phyloP scores from a whole-genome alignment of 2,329 filamentous ascomycete genomes.

The Trichoderma citrinoviride region DNA sequence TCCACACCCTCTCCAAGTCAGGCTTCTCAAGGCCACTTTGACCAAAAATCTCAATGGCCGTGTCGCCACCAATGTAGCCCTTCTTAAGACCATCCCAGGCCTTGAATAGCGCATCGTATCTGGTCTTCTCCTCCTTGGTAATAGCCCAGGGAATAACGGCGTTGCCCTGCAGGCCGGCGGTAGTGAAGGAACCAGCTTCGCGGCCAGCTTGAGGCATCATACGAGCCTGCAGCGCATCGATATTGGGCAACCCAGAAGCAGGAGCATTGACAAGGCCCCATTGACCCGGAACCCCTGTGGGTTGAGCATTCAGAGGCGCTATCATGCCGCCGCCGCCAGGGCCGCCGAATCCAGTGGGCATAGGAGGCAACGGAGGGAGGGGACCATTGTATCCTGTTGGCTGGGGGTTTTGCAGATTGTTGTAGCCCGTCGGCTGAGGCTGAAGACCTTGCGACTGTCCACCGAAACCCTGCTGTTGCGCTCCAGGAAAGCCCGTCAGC shows the following conservation, averaged over 20 bases:
- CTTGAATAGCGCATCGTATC: conserved; percentile 91
- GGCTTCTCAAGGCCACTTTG: conserved; percentile 90
- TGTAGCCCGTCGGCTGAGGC: conserved; percentile 68
- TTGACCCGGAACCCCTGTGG: conserved; percentile 87
- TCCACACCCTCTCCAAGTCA: conserved; percentile 92
- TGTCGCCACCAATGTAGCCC: conserved; percentile 86
- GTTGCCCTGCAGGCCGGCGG: conserved; percentile 84
- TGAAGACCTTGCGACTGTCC: conserved; percentile 60
- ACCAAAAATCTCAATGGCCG: conserved; percentile 94
- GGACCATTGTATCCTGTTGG: conserved; percentile 78
- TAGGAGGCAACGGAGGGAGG: conserved; percentile 86
- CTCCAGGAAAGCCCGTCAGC: conserved; percentile 64
- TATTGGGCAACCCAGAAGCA: conserved; percentile 83
- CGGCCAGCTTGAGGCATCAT: conserved; percentile 98
- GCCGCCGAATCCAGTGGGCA: conserved; percentile 58
- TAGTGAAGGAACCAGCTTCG: conserved; percentile 78
- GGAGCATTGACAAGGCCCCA: conserved; percentile 99
- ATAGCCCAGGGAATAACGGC: conserved; percentile 98
- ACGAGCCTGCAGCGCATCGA: conserved; percentile 84
- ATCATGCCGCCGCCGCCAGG: conserved; percentile 53
- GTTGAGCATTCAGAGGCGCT: conserved; percentile 79
- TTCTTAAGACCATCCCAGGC: conserved; percentile 96
- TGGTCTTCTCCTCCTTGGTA: conserved; percentile 96
- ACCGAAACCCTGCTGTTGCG: conserved; percentile 55
- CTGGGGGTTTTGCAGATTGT: conserved; percentile 65